Evolutionary conservation across 2,329 filamentous ascomycete species (phyloP).

Genomic region (Phialemoniopsis sp.): DNA sequence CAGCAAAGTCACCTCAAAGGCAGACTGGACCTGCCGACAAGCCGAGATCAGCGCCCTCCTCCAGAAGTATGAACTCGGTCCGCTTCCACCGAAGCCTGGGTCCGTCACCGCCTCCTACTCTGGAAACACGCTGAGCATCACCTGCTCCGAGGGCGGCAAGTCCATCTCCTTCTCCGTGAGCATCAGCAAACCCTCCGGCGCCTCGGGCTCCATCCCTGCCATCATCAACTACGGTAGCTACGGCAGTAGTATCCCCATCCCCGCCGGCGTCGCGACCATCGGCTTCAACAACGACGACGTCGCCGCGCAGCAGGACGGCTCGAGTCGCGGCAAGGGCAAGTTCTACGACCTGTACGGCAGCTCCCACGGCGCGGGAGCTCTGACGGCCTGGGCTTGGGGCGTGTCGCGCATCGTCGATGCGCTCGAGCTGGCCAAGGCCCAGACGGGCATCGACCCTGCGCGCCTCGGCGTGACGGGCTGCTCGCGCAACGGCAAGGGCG

Average conservation of each 20-base stretch:
- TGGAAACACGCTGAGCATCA: conserved; percentile 27
- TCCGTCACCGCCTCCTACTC: conserved; percentile 25
- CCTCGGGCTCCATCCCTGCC: conserved; percentile 36
- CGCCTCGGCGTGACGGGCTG: conserved; percentile 41
- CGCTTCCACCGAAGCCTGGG: conserved; percentile 25
- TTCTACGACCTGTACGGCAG: conserved; percentile 47
- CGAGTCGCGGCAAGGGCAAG: conserved; percentile 39
- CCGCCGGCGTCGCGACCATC: conserved; percentile 39
- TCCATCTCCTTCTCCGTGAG: conserved; percentile 24
- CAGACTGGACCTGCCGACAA: too few relatives aligned
- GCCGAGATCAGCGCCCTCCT: too few relatives aligned
- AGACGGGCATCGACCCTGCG: conserved; percentile 27
- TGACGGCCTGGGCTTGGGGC: conserved; percentile 47
- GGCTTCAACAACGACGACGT: conserved; percentile 45
- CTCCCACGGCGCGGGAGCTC: conserved; percentile 35
- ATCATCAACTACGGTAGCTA: conserved; percentile 49
- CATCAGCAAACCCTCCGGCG: conserved; percentile 21
- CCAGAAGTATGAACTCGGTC: conserved; percentile 32
- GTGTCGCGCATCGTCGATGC: conserved; percentile 44
- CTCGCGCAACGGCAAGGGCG: conserved; percentile 45
- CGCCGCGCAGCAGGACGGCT: conserved; percentile 44
- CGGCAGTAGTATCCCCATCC: conserved; percentile 37
- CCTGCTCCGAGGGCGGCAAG: conserved; percentile 22
- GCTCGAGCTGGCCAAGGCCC: conserved; percentile 29
- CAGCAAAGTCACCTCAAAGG: too few relatives aligned